A percentile compares a stretch with the other conserved stretches of the same genome.
Evolutionary conservation across 1,284 basidiomycete species (phyloP).

Genomic region (Ganoderma multipileum): DNA sequence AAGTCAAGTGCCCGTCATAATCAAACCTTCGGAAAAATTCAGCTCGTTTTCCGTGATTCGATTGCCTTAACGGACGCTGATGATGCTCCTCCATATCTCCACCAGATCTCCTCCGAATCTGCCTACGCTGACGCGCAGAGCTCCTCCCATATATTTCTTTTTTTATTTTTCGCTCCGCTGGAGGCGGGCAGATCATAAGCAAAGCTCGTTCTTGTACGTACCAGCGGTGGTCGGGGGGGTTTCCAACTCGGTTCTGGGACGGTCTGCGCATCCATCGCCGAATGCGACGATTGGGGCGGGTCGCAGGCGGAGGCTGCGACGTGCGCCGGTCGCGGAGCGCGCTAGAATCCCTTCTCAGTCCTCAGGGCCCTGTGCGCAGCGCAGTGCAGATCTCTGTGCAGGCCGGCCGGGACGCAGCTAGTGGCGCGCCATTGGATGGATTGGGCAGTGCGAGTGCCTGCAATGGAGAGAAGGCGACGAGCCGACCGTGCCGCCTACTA

Average conservation of each 20-base stretch:
- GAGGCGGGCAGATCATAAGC: neutral
- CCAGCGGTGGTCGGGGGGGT: neutral
- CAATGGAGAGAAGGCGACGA: slow-evolving; percentile 1
- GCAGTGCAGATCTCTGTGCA: slow-evolving; percentile 3
- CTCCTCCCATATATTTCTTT: neutral
- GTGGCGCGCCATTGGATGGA: neutral
- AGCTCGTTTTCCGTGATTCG: neutral
- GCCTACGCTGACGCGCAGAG: neutral
- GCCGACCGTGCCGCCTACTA: neutral
- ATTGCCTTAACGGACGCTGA: slow-evolving; percentile 1
- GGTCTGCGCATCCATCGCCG: neutral
- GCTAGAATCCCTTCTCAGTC: neutral
- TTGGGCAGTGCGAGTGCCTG: neutral
- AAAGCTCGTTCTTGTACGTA: neutral
- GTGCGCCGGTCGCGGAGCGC: neutral
- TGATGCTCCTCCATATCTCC: slow-evolving; percentile 1
- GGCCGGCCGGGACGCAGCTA: neutral
- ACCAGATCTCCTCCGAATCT: neutral
- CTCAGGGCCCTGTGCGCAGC: neutral
- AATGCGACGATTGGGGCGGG: neutral
- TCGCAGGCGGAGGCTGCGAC: neutral
- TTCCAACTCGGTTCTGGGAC: neutral
- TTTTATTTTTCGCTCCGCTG: neutral
- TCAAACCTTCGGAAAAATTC: neutral
- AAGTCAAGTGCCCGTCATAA: slow-evolving; percentile 1